A percentile compares a stretch with the other conserved stretches of the same genome.
These are phyloP conservation scores for Sordariomycetes sp. DNA, from an alignment of 2,329 filamentous ascomycete species.

Conservation along the genomic window DNA sequence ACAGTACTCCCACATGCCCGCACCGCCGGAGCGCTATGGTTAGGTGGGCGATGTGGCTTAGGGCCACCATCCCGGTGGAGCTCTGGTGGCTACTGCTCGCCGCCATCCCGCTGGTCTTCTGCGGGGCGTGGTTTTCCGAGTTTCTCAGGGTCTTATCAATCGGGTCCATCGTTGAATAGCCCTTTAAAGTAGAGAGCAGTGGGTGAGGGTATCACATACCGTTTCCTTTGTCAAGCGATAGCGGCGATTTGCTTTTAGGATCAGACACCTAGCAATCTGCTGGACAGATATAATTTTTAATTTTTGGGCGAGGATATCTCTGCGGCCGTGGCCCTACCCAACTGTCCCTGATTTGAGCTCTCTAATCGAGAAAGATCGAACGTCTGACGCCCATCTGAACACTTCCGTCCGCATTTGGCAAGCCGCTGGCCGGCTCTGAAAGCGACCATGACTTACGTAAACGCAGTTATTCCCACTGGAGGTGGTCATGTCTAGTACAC, in stretches of 20 bases:
- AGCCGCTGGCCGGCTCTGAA: too few relatives aligned
- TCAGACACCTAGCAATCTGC: neutral
- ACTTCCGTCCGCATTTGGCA: too few relatives aligned
- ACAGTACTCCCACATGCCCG: slow-evolving; percentile 34
- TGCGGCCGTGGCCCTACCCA: too few relatives aligned
- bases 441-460: too few relatives aligned
- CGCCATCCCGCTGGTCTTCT: slow-evolving; percentile 25
- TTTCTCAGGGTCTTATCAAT: slow-evolving; percentile 5
- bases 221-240: neutral
- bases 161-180: neutral
- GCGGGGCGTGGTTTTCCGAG: slow-evolving; percentile 23
- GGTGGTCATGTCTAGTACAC: too few relatives aligned
- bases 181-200: too few relatives aligned
- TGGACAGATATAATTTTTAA: neutral
- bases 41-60: slow-evolving; percentile 31
- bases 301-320: too few relatives aligned
- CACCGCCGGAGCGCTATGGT: slow-evolving; percentile 34
- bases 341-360: too few relatives aligned
- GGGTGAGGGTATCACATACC: neutral
- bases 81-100: slow-evolving; percentile 37
- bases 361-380: too few relatives aligned
- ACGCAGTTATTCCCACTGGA: too few relatives aligned
- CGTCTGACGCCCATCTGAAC: too few relatives aligned
- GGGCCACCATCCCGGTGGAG: slow-evolving; percentile 31
- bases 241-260: neutral